phyloP scores from a whole-genome alignment of 257 asterid species.

The Fraxinus excelsior region DNA sequence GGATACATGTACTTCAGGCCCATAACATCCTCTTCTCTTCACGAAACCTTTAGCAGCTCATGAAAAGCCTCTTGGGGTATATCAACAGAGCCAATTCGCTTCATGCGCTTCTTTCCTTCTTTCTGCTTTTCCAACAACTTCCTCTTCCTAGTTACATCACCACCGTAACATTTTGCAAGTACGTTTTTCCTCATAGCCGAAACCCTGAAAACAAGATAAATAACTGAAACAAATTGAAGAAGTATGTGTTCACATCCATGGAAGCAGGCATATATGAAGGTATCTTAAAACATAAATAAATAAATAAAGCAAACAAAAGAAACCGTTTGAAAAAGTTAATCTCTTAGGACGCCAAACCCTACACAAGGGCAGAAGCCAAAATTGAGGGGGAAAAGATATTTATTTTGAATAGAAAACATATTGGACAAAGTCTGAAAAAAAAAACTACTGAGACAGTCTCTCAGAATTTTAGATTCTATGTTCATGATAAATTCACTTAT shows the following conservation, averaged over 20 bases:
- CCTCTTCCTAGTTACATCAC: slow-evolving; percentile 80
- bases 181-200: slow-evolving; percentile 97
- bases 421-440: background rate
- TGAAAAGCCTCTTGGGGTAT: slow-evolving; percentile 98
- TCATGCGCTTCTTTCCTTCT: slow-evolving; percentile 99
- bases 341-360: background rate
- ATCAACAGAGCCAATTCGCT: slow-evolving; percentile 94
- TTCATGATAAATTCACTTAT: slow-evolving; percentile 8
- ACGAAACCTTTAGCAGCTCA: slow-evolving; percentile 81
- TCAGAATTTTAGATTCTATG: background rate
- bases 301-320: background rate
- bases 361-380: background rate
- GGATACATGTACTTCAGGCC: background rate
- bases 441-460: background rate
- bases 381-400: background rate
- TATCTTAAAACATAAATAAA: background rate
- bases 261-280: background rate
- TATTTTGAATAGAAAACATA: background rate
- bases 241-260: background rate
- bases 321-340: background rate
- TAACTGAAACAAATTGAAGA: background rate
- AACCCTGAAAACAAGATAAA: slow-evolving; percentile 41
- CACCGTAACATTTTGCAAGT: slow-evolving; percentile 95
- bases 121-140: slow-evolving; percentile 93
- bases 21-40: slow-evolving; percentile 26